These are phyloP conservation scores for Penicillium canariense DNA, from an alignment of 495 filamentous ascomycete genomes.

Conservation along the genomic window DNA sequence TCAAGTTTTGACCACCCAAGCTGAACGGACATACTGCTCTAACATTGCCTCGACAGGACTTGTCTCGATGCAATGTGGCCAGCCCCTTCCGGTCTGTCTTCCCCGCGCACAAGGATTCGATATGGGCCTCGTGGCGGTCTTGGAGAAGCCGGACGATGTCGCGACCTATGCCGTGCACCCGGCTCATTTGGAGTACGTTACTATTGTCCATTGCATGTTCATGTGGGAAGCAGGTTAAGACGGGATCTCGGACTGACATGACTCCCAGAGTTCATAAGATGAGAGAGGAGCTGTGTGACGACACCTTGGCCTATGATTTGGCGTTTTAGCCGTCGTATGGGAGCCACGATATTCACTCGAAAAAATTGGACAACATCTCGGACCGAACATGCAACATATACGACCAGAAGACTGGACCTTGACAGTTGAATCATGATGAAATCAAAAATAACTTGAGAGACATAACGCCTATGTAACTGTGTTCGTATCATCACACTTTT, in stretches of 20 bases:
- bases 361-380: not conserved
- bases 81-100: slow-evolving; percentile 37
- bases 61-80: slow-evolving; percentile 28
- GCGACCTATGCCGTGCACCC: slow-evolving; percentile 38
- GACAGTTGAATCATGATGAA: slow-evolving; percentile 1
- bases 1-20: not conserved
- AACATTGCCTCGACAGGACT: slow-evolving; percentile 19
- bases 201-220: not conserved
- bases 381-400: not conserved
- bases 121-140: slow-evolving; percentile 44
- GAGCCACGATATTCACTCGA: not conserved
- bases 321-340: slow-evolving; percentile 28
- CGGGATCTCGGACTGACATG: too few relatives aligned
- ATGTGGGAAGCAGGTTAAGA: not conserved
- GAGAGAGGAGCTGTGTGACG: slow-evolving; percentile 44
- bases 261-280: slow-evolving; percentile 36
- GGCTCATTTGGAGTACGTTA: slow-evolving; percentile 40
- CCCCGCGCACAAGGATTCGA: slow-evolving; percentile 42
- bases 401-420: not conserved
- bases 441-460: slow-evolving; percentile 19
- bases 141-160: slow-evolving; percentile 38
- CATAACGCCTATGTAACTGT: slow-evolving; percentile 23
- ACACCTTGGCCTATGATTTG: slow-evolving; percentile 46
- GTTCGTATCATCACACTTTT: slow-evolving; percentile 30
- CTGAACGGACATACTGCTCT: not conserved